Evolutionary conservation across 164 flowering plant species (phyloP).

Genomic region (Chimonanthus salicifolius): DNA sequence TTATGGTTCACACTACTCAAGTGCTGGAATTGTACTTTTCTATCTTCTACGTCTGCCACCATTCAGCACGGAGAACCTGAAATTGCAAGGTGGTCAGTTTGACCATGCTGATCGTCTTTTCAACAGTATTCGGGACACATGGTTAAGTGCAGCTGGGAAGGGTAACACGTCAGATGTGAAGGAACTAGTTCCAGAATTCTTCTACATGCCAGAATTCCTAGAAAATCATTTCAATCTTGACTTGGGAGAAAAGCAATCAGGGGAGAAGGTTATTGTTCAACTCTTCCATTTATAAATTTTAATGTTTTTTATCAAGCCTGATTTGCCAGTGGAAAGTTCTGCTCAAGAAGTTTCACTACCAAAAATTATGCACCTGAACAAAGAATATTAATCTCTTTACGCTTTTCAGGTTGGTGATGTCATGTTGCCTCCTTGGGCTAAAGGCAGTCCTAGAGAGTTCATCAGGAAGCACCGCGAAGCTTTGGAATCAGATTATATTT

Average conservation of each 20-base stretch:
- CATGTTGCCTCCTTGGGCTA: slow-evolving; percentile 94
- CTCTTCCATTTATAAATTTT: neutral
- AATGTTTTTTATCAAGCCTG: neutral
- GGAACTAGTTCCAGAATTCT: slow-evolving; percentile 97
- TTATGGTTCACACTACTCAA: slow-evolving; percentile 99
- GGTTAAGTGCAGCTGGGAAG: slow-evolving; percentile 97
- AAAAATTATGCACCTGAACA: neutral
- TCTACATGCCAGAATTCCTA: slow-evolving; percentile 94
- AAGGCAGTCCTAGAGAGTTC: slow-evolving; percentile 91
- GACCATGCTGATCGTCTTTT: slow-evolving; percentile 99
- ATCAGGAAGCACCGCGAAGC: slow-evolving; percentile 97
- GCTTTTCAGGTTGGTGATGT: slow-evolving; percentile 80
- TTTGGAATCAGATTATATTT: slow-evolving; percentile 88
- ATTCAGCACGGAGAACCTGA: slow-evolving; percentile 90
- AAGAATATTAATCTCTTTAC: neutral
- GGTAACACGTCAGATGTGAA: slow-evolving; percentile 99
- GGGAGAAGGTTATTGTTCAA: slow-evolving; percentile 69
- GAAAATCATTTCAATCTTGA: slow-evolving; percentile 83
- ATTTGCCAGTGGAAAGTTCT: neutral
- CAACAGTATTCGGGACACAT: slow-evolving; percentile 86
- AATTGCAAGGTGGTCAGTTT: slow-evolving; percentile 98
- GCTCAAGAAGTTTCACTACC: neutral
- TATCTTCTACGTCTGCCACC: slow-evolving; percentile 96
- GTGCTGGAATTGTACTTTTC: slow-evolving; percentile 99
- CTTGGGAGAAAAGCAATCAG: slow-evolving; percentile 97